Evolutionary conservation across 202 grass and related monocot species (phyloP).

Genomic region (Musa balbisiana): DNA sequence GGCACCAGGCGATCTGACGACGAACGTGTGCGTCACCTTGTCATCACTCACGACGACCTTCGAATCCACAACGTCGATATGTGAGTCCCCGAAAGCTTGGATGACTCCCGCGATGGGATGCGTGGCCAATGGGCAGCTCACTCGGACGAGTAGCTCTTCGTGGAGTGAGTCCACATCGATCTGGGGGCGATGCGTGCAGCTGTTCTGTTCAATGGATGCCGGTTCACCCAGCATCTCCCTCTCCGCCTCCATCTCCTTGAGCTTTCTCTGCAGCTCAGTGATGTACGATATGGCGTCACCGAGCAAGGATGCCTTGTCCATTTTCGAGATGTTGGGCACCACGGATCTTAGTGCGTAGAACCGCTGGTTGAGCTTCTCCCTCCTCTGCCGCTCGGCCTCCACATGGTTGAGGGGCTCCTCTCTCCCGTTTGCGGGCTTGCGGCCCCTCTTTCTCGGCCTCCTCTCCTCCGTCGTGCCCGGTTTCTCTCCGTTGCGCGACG

Average conservation of each 20-base stretch:
- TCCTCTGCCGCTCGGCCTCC: slow-evolving; percentile 82
- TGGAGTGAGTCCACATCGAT: neutral
- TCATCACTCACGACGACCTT: neutral
- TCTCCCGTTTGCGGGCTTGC: slow-evolving; percentile 85
- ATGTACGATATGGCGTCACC: slow-evolving; percentile 87
- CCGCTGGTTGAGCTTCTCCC: slow-evolving; percentile 91
- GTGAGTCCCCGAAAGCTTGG: neutral
- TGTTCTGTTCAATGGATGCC: neutral
- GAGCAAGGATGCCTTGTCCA: slow-evolving; percentile 87
- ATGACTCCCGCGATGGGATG: neutral
- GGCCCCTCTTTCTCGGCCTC: slow-evolving; percentile 61
- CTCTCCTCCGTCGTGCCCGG: slow-evolving; percentile 29
- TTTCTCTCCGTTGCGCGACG: slow-evolving; percentile 5
- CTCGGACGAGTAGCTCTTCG: neutral
- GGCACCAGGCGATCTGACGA: neutral
- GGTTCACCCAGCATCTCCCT: slow-evolving; percentile 13
- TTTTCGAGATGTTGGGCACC: slow-evolving; percentile 80
- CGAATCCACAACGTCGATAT: neutral
- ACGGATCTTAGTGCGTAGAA: slow-evolving; percentile 87
- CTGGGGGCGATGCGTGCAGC: neutral
- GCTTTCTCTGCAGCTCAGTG: slow-evolving; percentile 57
- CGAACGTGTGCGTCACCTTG: slow-evolving; percentile 1
- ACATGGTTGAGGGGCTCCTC: slow-evolving; percentile 92
- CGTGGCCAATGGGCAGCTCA: neutral
- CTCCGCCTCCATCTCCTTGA: slow-evolving; percentile 33